Base-by-base conservation (phyloP, 352 stramenopile genomes). In the Ochromonadaceae sp. region DNA sequence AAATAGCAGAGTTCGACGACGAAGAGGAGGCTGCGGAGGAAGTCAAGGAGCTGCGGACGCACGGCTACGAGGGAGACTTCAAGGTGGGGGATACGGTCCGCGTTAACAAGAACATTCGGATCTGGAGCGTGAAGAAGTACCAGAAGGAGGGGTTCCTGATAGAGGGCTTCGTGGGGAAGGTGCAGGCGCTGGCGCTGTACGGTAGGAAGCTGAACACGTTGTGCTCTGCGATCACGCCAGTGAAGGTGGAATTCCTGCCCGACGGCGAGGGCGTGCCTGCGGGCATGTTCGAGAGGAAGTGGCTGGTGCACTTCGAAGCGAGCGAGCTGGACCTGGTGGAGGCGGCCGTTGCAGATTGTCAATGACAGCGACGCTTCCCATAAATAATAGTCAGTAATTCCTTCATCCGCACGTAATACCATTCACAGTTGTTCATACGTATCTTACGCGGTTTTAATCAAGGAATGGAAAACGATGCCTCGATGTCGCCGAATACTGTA, bases 1-100 rank as follows among this genome's bases (percentile, higher is more conserved):
- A n/a, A n/a, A n/a, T n/a, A n/a, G n/a, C n/a, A n/a, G n/a, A n/a
- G n/a, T n/a, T n/a, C n/a, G n/a, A n/a, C n/a, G n/a, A n/a, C n/a
- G n/a, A n/a, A n/a, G n/a, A n/a, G n/a, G n/a, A n/a, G n/a, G n/a
- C n/a, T n/a, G n/a, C n/a, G n/a, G n/a, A n/a, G n/a, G n/a, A n/a
- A n/a, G n/a, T n/a, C n/a, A n/a, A n/a, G n/a, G n/a, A n/a, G n/a
- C n/a, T n/a, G n/a, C n/a, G n/a, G n/a, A 52, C 44, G 12, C 20
- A 52, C 35, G 44, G 44, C 28, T 52, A 52, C 35, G 44, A 52
- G 34, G 44, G 44, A 20, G 34, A 52, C 35, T 52, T 52, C 35
- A 52, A 52, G 20, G 20, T 52, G 7, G 44, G 44, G 34, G 44
- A 52, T 52, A 20, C 14, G 20, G 44, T 52, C 14, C 28, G 20